Percentiles rank a stretch among this genome's conserved stretches.
Evolutionary conservation across 2,329 filamentous ascomycete species (phyloP).

Genomic region (Colletotrichum musicola): DNA sequence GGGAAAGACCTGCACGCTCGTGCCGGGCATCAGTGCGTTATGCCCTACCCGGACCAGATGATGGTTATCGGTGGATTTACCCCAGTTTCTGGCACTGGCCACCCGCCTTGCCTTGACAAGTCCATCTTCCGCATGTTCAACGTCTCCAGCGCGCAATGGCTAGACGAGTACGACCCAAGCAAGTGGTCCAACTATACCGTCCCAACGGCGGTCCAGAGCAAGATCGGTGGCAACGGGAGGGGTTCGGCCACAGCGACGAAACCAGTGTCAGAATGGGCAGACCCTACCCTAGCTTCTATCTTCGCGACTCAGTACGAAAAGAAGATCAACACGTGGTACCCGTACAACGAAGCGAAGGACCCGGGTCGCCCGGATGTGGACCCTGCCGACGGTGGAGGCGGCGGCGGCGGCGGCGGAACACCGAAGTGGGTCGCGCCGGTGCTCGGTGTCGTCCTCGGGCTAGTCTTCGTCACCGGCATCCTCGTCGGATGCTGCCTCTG

Average conservation of each 20-base stretch:
- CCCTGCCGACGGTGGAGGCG: slow-evolving; percentile 34
- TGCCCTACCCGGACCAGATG: slow-evolving; percentile 84
- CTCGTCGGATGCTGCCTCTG: slow-evolving; percentile 66
- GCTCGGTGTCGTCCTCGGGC: slow-evolving; percentile 70
- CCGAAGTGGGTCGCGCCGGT: slow-evolving; percentile 72
- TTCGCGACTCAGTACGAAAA: slow-evolving; percentile 69
- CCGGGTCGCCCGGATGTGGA: slow-evolving; percentile 42
- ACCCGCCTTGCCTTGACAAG: slow-evolving; percentile 61
- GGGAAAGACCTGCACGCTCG: slow-evolving; percentile 66
- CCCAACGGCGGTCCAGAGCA: slow-evolving; percentile 70
- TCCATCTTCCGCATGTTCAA: slow-evolving; percentile 77
- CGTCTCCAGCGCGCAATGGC: slow-evolving; percentile 76
- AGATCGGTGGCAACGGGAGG: slow-evolving; percentile 75
- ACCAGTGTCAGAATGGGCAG: slow-evolving; percentile 70
- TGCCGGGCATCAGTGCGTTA: slow-evolving; percentile 81
- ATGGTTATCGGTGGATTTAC: slow-evolving; percentile 79
- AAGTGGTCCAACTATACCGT: slow-evolving; percentile 76
- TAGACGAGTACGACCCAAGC: slow-evolving; percentile 75
- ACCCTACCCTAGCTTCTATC: slow-evolving; percentile 61
- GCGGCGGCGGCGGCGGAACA: slow-evolving; percentile 54
- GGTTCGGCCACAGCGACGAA: slow-evolving; percentile 79
- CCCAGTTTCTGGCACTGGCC: slow-evolving; percentile 43
- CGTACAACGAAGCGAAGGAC: slow-evolving; percentile 60
- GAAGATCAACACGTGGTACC: slow-evolving; percentile 71
- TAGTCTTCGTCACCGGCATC: slow-evolving; percentile 66